Evolutionary conservation across 441 rosid species (phyloP).

Genomic region (Gossypium trilobum): DNA sequence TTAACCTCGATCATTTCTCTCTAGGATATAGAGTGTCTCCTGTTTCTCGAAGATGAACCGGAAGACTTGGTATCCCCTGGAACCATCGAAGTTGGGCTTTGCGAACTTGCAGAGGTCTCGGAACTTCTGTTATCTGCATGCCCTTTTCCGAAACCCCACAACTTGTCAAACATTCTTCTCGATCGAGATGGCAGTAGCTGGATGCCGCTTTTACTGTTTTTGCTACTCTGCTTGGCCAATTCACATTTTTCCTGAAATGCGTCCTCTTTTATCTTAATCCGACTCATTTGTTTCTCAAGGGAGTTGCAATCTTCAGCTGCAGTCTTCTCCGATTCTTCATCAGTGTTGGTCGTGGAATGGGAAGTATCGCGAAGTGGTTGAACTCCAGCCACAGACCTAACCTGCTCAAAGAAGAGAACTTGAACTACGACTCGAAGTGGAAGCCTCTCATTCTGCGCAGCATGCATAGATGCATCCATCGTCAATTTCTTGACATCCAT

Average conservation of each 20-base stretch:
- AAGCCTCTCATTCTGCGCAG: slow-evolving; percentile 77
- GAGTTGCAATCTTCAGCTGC: slow-evolving; percentile 25
- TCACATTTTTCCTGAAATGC: slow-evolving; percentile 33
- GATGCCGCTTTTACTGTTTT: slow-evolving; percentile 50
- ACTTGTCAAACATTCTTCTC: slow-evolving; percentile 70
- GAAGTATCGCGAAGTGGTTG: slow-evolving; percentile 31
- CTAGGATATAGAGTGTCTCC: slow-evolving; percentile 78
- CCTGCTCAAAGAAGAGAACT: slow-evolving; percentile 88
- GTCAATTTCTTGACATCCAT: slow-evolving; percentile 84
- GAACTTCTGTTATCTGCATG: slow-evolving; percentile 60
- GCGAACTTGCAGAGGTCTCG: slow-evolving; percentile 83
- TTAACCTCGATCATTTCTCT: slow-evolving; percentile 5
- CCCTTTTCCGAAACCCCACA: slow-evolving; percentile 58
- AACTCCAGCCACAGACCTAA: slow-evolving; percentile 47
- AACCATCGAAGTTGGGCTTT: slow-evolving; percentile 61
- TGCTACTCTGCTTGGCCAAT: slow-evolving; percentile 51
- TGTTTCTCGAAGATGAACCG: slow-evolving; percentile 53
- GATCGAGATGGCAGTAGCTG: slow-evolving; percentile 84
- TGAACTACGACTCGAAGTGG: slow-evolving; percentile 81
- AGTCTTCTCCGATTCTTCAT: slow-evolving; percentile 40
- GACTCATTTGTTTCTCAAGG: slow-evolving; percentile 27
- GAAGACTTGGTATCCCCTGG: slow-evolving; percentile 62
- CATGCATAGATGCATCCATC: slow-evolving; percentile 60
- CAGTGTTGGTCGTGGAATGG: slow-evolving; percentile 35
- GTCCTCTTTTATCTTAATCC: slow-evolving; percentile 31